phyloP scores from a whole-genome alignment of 169 alveolate genomes.

The Eimeria sp. region DNA sequence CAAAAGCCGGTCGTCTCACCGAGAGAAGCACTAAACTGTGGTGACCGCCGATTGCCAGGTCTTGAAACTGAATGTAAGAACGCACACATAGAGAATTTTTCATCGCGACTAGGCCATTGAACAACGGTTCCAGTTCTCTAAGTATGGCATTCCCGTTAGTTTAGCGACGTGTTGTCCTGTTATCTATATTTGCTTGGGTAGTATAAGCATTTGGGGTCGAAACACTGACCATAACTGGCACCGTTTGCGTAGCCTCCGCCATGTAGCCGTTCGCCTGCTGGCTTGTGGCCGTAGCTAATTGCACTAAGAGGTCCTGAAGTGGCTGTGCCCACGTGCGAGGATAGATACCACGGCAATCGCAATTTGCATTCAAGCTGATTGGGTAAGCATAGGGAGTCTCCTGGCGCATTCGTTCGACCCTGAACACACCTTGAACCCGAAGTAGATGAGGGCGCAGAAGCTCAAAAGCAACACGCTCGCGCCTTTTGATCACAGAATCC shows the following conservation, averaged over 20 bases:
- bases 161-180: background rate
- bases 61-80: constrained; percentile 26
- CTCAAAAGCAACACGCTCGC: constrained; percentile 66
- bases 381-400: constrained; percentile 64
- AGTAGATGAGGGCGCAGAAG: constrained; percentile 57
- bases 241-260: constrained; percentile 27
- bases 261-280: constrained; percentile 8
- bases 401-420: constrained; percentile 52
- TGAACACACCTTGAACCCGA: constrained; percentile 35
- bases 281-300: constrained; percentile 68
- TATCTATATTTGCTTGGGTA: background rate
- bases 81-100: background rate
- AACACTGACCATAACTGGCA: constrained; percentile 13
- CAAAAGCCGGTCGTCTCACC: constrained; percentile 56
- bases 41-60: constrained; percentile 84
- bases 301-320: constrained; percentile 83
- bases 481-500: constrained; percentile 41
- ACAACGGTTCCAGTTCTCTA: background rate
- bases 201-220: background rate
- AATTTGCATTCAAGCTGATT: constrained; percentile 78
- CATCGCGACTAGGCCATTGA: background rate
- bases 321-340: constrained; percentile 90
- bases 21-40: constrained; percentile 79
- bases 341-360: constrained; percentile 85
- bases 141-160: background rate